phyloP scores from a whole-genome alignment of 1,284 basidiomycete species.

The Cryptococcus floricola region DNA sequence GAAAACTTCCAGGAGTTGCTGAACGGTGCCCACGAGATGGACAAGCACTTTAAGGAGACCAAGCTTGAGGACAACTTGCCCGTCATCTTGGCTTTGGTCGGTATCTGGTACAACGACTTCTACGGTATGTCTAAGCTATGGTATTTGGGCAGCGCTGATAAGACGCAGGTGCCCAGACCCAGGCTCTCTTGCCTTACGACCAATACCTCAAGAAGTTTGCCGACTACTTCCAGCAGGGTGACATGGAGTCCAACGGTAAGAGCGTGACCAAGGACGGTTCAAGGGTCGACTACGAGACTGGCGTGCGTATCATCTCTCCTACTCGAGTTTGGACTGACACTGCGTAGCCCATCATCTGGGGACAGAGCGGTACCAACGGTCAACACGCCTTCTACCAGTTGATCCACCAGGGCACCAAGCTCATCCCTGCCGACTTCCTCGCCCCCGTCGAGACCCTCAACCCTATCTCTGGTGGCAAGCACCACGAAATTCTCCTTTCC shows the following conservation, averaged over 20 bases:
- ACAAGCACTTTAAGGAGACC: conserved; percentile 88
- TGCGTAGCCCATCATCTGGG: conserved; percentile 91
- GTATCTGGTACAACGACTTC: conserved; percentile 99
- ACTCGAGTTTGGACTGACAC: background rate
- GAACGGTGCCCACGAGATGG: conserved; percentile 93
- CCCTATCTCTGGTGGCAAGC: conserved; percentile 78
- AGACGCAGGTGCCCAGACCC: conserved; percentile 73
- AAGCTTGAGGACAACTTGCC: conserved; percentile 89
- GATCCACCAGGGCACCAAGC: conserved; percentile 89
- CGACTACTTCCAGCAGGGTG: conserved; percentile 99
- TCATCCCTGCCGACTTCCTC: conserved; percentile 92
- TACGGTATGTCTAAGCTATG: conserved; percentile 59
- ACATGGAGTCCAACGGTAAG: conserved; percentile 99
- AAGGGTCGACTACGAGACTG: conserved; percentile 93
- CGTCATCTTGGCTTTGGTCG: conserved; percentile 83
- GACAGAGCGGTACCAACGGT: conserved; percentile 94
- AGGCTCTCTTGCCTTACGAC: conserved; percentile 93
- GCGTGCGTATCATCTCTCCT: conserved; percentile 53
- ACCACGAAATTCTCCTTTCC: conserved; percentile 94
- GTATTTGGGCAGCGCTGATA: background rate
- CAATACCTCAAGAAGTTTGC: conserved; percentile 99
- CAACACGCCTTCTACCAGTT: conserved; percentile 99
- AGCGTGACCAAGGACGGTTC: conserved; percentile 89
- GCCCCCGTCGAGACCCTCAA: conserved; percentile 92
- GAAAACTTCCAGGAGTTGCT: conserved; percentile 90